phyloP scores from a whole-genome alignment of 2,329 filamentous ascomycete species.

The Aureobasidium sp. region DNA sequence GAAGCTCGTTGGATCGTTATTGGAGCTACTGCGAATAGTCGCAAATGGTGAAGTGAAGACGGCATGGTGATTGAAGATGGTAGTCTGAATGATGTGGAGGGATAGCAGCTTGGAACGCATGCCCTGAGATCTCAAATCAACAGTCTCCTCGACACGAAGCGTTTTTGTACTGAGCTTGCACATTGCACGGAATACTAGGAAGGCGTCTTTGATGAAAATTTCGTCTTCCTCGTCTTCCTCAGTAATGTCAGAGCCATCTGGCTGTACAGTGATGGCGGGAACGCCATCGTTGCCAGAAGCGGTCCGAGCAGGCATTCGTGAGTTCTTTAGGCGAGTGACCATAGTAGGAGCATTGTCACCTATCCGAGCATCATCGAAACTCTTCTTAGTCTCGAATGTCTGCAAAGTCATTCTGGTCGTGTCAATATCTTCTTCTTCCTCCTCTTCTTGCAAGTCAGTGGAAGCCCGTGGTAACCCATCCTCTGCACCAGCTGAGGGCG shows the following conservation, averaged over 20 bases:
- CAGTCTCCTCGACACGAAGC: constrained; percentile 79
- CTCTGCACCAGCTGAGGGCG: constrained; percentile 17
- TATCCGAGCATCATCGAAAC: constrained; percentile 56
- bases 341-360: constrained; percentile 60
- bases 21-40: constrained; percentile 86
- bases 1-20: constrained; percentile 79
- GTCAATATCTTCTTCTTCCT: constrained; percentile 39
- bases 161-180: constrained; percentile 95
- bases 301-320: constrained; percentile 34
- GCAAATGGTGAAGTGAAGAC: constrained; percentile 89
- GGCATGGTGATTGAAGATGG: constrained; percentile 85
- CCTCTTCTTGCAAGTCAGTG: constrained; percentile 20
- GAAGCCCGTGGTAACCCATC: constrained; percentile 27
- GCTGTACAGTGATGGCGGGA: constrained; percentile 27
- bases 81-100: constrained; percentile 87
- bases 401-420: constrained; percentile 56
- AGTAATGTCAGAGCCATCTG: constrained; percentile 38
- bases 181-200: constrained; percentile 93
- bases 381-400: constrained; percentile 60
- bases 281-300: constrained; percentile 30
- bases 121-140: constrained; percentile 84
- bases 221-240: constrained; percentile 77
- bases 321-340: constrained; percentile 50
- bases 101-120: constrained; percentile 97
- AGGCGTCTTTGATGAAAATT: constrained; percentile 93